Evolutionary conservation across 176 grass and related monocot species (phyloP).

Genomic region (Phoenix dactylifera): DNA sequence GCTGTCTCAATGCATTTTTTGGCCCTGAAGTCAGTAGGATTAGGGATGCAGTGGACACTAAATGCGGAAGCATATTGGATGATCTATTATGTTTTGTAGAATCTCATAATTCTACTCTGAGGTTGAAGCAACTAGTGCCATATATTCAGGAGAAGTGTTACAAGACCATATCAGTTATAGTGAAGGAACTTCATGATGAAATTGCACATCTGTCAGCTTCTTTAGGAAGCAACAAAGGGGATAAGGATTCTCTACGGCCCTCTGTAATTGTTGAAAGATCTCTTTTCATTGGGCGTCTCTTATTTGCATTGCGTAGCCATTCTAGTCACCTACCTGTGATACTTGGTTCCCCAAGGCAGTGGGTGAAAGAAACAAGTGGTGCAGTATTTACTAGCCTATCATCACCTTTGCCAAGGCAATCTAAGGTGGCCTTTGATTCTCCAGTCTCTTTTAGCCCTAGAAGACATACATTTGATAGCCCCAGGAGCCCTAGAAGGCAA

Average conservation of each 20-base stretch:
- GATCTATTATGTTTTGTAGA: conserved; percentile 87
- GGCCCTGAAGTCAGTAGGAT: conserved; percentile 72
- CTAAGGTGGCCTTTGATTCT: conserved; percentile 35
- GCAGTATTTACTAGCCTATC: conserved; percentile 34
- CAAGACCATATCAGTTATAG: conserved; percentile 42
- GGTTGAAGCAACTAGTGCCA: conserved; percentile 78
- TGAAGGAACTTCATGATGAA: conserved; percentile 72
- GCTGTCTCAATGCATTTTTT: conserved; percentile 63
- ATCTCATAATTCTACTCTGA: conserved; percentile 70
- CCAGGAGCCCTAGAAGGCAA: conserved; percentile 61
- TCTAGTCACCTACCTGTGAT: conserved; percentile 84
- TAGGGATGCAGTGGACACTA: conserved; percentile 74
- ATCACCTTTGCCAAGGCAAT: conserved; percentile 48
- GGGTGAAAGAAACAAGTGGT: conserved; percentile 57
- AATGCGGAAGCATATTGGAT: conserved; percentile 87
- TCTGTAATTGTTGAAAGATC: conserved; percentile 72
- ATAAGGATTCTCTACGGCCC: conserved; percentile 33
- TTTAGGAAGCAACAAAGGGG: conserved; percentile 33
- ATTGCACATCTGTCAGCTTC: conserved; percentile 55
- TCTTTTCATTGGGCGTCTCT: conserved; percentile 77
- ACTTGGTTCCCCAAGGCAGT: conserved; percentile 77
- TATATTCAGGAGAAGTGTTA: conserved; percentile 93
- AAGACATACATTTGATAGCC: conserved; percentile 63
- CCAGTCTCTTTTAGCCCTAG: conserved; percentile 37
- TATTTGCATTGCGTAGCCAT: conserved; percentile 83